Evolutionary conservation across 345 rosid genomes (phyloP), one percentile per base, ranked within the genome.

Genomic region (Pistacia atlantica): DNA sequence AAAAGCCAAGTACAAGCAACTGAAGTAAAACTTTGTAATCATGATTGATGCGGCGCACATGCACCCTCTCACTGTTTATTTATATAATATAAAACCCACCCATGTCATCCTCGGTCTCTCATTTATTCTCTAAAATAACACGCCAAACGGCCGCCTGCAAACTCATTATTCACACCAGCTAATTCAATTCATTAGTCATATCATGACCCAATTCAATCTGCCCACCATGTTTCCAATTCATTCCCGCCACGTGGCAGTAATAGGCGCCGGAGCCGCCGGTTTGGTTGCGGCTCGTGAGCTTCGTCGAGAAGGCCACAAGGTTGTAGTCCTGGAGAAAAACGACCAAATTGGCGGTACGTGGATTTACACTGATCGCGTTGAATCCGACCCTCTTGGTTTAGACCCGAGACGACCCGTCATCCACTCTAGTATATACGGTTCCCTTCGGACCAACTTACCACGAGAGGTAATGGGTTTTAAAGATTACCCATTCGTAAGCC

Each of bases 191-290:
- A 1, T 52, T 52, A 14, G 6, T 42, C 46, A 42, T 7, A 46
- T 0, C 35, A 16, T 35, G 37, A 16, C 67, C 49, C 51, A n/a
- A 70, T 35, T 31, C 65, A 72, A 7, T 42, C 57, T 20, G 25
- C 62, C 51, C 52, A 12, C 42, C n/a, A 54, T 37, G 37, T 37
- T 14, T 4, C 51, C 87, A 67, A 62, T 75, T 20, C 79, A 37
- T 57, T 80, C 91, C 22, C 87, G 83, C 81, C 88, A 82, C 75
- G 99, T 95, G 68, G 98, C 96, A 0, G 91, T 92, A 1, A 86
- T 95, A 55, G 98, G 97, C 14, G 98, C 97, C 11, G 98, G 99
- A 55, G 90, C 93, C 8, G 90, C 98, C 37, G 98, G 99, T 13
- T 72, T 95, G 22, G 89, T 90, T 1, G 88, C 95, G 0, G 92